phyloP scores from a whole-genome alignment of 139 green algal genomes.

The Volvox africanus region DNA sequence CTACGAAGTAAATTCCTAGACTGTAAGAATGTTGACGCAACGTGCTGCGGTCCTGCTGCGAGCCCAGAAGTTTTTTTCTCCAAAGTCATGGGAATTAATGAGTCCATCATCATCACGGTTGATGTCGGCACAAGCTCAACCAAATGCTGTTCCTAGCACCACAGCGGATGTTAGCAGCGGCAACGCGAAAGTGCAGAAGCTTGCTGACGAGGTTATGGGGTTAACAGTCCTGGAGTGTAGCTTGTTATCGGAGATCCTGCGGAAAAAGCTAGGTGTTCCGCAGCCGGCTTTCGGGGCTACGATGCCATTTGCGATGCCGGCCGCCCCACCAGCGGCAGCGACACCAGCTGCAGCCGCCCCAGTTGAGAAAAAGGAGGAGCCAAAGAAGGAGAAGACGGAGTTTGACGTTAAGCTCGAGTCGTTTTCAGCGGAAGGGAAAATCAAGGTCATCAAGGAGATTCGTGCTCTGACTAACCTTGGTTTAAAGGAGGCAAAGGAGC shows the following conservation, averaged over 20 bases:
- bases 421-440: slow-evolving; percentile 93
- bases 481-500: slow-evolving; percentile 98
- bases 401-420: slow-evolving; percentile 96
- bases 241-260: slow-evolving; percentile 81
- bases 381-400: slow-evolving; percentile 91
- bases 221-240: slow-evolving; percentile 85
- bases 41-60: not conserved
- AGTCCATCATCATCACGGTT: not conserved
- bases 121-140: not conserved
- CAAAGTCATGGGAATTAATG: not conserved
- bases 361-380: slow-evolving; percentile 64
- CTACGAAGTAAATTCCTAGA: not conserved
- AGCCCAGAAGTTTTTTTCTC: not conserved
- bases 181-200: slow-evolving; percentile 65
- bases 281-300: slow-evolving; percentile 54
- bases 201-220: slow-evolving; percentile 81
- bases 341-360: slow-evolving; percentile 53
- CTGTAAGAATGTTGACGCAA: slow-evolving; percentile 11
- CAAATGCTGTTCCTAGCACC: not conserved
- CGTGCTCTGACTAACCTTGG: slow-evolving; percentile 91
- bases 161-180: not conserved
- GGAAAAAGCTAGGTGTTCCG: slow-evolving; percentile 75
- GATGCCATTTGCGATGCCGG: slow-evolving; percentile 63
- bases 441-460: slow-evolving; percentile 99
- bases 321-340: slow-evolving; percentile 38